Conservation (phyloP, 176 grass and related monocot species). For the Otatea glauca region DNA sequence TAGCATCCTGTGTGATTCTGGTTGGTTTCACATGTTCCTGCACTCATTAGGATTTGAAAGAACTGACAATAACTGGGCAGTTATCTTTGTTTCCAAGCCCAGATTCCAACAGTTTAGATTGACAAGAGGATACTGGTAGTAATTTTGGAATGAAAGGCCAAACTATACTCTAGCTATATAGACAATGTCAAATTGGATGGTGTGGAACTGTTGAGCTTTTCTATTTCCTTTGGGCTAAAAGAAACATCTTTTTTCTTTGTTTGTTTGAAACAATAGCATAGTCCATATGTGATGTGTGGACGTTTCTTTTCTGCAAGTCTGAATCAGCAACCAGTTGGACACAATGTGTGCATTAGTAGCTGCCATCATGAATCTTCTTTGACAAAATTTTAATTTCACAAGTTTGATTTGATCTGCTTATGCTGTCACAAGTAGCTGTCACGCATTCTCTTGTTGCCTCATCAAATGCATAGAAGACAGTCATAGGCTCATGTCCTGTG, state of each 20-base stretch:
- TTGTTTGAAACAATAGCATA: neutral
- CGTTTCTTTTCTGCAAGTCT: neutral
- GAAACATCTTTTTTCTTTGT: neutral
- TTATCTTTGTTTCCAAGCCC: neutral
- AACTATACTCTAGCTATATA: neutral
- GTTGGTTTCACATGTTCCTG: neutral
- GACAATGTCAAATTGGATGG: neutral
- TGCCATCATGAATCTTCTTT: slow-evolving; percentile 27
- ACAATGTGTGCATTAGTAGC: neutral
- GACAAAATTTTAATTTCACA: neutral
- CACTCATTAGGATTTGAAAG: neutral
- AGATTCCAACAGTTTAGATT: neutral
- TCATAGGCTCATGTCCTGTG: neutral
- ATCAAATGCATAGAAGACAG: slow-evolving; percentile 15
- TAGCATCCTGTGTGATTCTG: slow-evolving; percentile 17
- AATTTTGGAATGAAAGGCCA: slow-evolving; percentile 4
- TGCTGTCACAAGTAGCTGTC: neutral
- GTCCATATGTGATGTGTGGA: neutral
- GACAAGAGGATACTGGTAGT: neutral
- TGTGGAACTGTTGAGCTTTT: neutral
- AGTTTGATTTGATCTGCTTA: slow-evolving; percentile 35
- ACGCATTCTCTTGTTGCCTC: neutral
- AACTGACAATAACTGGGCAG: neutral
- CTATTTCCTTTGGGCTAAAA: neutral
- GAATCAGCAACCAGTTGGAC: slow-evolving; percentile 15